Percentiles rank a stretch among this genome's conserved stretches.
These are phyloP conservation scores for Oryza punctata DNA, from an alignment of 176 grass and related monocot genomes.

Conservation along the genomic window DNA sequence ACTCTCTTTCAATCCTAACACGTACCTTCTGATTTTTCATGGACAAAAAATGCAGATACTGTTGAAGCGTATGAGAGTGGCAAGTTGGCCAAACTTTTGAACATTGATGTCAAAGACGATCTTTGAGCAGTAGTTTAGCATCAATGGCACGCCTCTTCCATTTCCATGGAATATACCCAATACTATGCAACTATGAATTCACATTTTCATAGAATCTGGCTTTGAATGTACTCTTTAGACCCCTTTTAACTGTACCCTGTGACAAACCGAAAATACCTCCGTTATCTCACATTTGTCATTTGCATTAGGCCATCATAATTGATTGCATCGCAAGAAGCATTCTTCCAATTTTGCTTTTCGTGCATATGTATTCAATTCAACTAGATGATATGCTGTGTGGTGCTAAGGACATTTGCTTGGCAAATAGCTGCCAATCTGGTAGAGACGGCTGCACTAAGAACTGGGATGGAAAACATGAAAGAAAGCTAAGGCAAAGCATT, in stretches of 20 bases:
- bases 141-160: background rate
- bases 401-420: no score
- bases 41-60: conserved; percentile 48
- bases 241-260: background rate
- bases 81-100: conserved; percentile 55
- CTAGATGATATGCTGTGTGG: no score
- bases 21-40: background rate
- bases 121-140: conserved; percentile 45
- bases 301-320: background rate
- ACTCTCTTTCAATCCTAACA: background rate
- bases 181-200: background rate
- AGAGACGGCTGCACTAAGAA: no score
- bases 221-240: background rate
- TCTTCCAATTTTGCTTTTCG: background rate
- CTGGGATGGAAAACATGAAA: no score
- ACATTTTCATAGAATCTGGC: background rate
- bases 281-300: background rate
- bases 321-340: background rate
- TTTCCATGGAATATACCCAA: background rate
- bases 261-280: background rate
- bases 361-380: no score
- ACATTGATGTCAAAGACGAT: conserved; percentile 50
- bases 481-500: no score
- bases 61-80: conserved; percentile 67
- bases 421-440: no score